Base-by-base conservation (phyloP, 202 grass and related monocot species). In the Carex sylvatica region DNA sequence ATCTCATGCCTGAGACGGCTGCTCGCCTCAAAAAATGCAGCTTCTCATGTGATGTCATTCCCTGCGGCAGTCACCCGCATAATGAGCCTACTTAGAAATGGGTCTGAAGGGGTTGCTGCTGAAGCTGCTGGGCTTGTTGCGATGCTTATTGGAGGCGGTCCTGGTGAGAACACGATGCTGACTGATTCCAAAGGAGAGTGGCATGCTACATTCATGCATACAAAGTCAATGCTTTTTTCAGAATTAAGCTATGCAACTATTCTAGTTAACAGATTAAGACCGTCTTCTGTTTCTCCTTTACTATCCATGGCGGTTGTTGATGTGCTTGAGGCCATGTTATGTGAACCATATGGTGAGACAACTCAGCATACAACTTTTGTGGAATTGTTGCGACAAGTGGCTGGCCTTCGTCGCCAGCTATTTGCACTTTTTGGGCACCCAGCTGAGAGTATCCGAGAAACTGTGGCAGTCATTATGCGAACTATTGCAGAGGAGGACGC, bases 401-500 rank as follows among this genome's bases (percentile, higher is more conserved):
- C 96, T 83, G 96, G 96, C 80, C 86, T 99, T 72, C 92, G 92
- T 33, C 89, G 96, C 59, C 91, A 80, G 51, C 91, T 98, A 78
- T 98, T 98, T 90, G 92, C 91, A 85, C 87, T 98, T 79, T 98
- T 98, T 93, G 96, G 91, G 31, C 96, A 98, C 69, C 89, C 96
- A 79, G 87, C 96, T 86, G 96, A 95, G 90, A 93, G 89, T 84
- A 92, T 98, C 63, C 89, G 96, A 74, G 96, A 98, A 84, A 98
- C 89, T 20, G 86, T 98, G 77, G 92, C 96, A 79, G 96, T 98
- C 84, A 95, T 98, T 63, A 98, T 98, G 96, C 92, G 92, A 72
- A 98, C 96, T 80, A 99, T 99, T 88, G 96, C 96, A 7, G 96
- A 95, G 85, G 96, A 99, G 88, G 96, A 99, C 84, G 96, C 96